A percentile compares a stretch with the other conserved stretches of the same genome.
These are phyloP conservation scores for Phytophthora macrochlamydospora DNA, from an alignment of 352 stramenopile genomes.

Conservation along the genomic window DNA sequence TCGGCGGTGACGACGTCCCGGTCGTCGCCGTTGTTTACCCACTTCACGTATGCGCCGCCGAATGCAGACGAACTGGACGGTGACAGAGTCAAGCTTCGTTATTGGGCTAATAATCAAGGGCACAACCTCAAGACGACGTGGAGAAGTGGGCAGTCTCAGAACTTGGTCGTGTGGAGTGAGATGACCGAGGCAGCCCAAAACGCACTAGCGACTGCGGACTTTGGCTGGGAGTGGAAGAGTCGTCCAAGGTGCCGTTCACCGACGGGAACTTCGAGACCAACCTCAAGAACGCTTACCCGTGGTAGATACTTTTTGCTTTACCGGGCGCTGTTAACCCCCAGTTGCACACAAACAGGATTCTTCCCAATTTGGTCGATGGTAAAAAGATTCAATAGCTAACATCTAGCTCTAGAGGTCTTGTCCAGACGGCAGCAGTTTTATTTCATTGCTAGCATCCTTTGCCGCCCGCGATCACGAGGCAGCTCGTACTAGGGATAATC, in stretches of 20 bases:
- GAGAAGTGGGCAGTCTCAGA: background rate
- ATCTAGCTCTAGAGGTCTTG: no score
- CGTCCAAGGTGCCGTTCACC: background rate
- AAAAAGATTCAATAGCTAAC: no score
- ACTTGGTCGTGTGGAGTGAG: background rate
- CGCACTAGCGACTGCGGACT: background rate
- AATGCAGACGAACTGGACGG: background rate
- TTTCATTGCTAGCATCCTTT: conserved; percentile 17
- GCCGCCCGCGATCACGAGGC: conserved; percentile 31
- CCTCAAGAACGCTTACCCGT: background rate
- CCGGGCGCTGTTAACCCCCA: no score
- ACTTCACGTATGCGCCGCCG: background rate
- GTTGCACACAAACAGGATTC: no score
- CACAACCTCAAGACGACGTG: background rate
- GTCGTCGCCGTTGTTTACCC: background rate
- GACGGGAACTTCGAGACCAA: background rate
- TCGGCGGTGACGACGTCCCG: background rate
- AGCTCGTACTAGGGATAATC: conserved; percentile 20
- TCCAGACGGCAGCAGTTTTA: no score
- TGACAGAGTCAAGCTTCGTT: background rate
- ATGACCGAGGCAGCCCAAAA: background rate
- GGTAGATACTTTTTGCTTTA: background rate
- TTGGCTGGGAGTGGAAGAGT: background rate
- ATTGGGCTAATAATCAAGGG: background rate
- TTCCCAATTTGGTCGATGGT: no score